Base-by-base conservation (phyloP, 306 rosid genomes). In the Erythrophleum fordii region DNA sequence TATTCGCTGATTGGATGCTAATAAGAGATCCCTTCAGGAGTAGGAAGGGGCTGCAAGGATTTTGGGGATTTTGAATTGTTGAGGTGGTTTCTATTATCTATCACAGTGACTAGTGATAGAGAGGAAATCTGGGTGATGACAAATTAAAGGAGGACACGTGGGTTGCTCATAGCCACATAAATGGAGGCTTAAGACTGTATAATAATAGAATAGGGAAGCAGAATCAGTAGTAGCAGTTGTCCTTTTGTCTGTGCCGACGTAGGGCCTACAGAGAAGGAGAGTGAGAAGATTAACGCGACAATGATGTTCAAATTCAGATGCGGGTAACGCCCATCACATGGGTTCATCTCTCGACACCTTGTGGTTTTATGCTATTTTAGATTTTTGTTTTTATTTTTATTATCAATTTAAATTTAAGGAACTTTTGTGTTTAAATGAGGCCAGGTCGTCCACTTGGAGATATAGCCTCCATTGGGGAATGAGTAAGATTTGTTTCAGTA, bases 191-290 rank as follows among this genome's bases (percentile, higher is more conserved):
- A 14, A 3, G 52, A 2, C 58, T 29, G 13, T 12, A 37, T 64
- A 59, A 37, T 61, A 55, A 53, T 22, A 39, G 49, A 37, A 9
- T 7, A 31, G 17, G n/a, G n/a, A n/a, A n/a, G n/a, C n/a, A n/a
- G n/a, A n/a, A n/a, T n/a, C n/a, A n/a, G n/a, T n/a, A n/a, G n/a
- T n/a, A n/a, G n/a, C n/a, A n/a, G 66, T 34, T 26, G 34, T 68
- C 80, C 60, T 12, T 25, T 20, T 53, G 81, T 80, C 85, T 87
- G 87, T 85, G 87, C 87, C 87, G 83, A 82, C 85, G 82, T 67
- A 76, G 86, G 86, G 7, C 52, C 73, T 16, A 11, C 52, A 11
- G 16, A 7, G 35, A 20, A 3, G 11, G 16, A 37, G 45, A 64
- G 41, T 0, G 42, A 35, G 16, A 18, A 11, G 28, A 67, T 67